phyloP scores from a whole-genome alignment of 148 eudicot genomes.

The Rhododendron molle region DNA sequence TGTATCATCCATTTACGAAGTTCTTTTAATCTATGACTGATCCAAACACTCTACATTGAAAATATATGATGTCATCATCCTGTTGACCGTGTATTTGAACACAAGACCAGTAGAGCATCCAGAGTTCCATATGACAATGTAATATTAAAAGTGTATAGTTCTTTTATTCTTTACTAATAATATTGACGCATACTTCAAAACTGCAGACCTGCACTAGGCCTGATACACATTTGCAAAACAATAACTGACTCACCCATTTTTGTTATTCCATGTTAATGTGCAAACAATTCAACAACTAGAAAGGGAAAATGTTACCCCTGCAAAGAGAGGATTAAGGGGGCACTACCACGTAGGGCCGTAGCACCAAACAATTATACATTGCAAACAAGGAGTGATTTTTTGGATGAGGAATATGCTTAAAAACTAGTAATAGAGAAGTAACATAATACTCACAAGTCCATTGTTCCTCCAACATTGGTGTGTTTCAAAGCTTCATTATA shows the following conservation, averaged over 20 bases:
- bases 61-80: background rate
- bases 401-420: background rate
- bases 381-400: background rate
- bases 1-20: background rate
- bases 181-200: background rate
- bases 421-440: background rate
- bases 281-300: background rate
- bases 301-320: background rate
- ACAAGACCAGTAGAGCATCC: background rate
- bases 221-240: background rate
- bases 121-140: background rate
- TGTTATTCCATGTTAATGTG: background rate
- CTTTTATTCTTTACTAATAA: background rate
- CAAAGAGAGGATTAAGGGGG: background rate
- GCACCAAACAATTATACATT: background rate
- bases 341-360: background rate
- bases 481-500: conserved; percentile 85
- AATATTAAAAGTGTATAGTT: too few relatives aligned
- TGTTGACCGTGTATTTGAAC: background rate
- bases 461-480: conserved; percentile 79
- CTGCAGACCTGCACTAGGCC: background rate
- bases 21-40: background rate
- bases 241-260: background rate
- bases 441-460: conserved; percentile 73
- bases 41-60: background rate